phyloP scores from a whole-genome alignment of 2,329 filamentous ascomycete genomes.

The Chrysosporium keratinophilum region DNA sequence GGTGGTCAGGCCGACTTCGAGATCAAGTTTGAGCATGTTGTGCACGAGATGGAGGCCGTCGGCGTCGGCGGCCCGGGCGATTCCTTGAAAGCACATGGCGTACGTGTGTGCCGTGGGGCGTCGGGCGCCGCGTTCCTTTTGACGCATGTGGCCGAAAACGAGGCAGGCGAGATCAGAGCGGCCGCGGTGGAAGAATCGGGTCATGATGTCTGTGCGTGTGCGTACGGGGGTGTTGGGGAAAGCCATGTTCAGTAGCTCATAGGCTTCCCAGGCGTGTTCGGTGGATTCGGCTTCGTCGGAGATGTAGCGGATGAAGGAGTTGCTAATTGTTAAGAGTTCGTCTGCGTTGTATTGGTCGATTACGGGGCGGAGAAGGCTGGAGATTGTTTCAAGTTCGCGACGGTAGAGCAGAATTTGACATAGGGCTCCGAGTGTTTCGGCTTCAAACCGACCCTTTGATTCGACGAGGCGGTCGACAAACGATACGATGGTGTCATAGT shows the following conservation, averaged over 20 bases:
- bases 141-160: conserved; percentile 90
- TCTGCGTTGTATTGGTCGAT: conserved; percentile 32
- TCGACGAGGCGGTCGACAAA: conserved; percentile 64
- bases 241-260: conserved; percentile 47
- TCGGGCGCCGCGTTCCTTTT: conserved; percentile 52
- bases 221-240: conserved; percentile 55
- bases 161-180: conserved; percentile 76
- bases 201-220: conserved; percentile 64
- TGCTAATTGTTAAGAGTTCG: conserved; percentile 57
- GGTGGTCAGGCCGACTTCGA: conserved; percentile 60
- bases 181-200: conserved; percentile 64
- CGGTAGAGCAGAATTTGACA: conserved; percentile 62
- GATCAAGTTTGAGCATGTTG: conserved; percentile 91
- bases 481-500: conserved; percentile 62
- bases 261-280: conserved; percentile 51
- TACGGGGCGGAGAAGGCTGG: conserved; percentile 68
- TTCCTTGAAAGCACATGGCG: conserved; percentile 62
- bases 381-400: conserved; percentile 67
- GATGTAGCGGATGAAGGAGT: conserved; percentile 58
- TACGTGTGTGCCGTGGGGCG: conserved; percentile 68
- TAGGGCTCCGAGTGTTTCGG: conserved; percentile 64
- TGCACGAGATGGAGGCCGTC: conserved; percentile 66
- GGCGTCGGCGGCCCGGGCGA: conserved; percentile 50
- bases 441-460: conserved; percentile 56
- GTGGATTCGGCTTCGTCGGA: conserved; percentile 49